Base-by-base conservation (phyloP, 306 rosid species). In the Gastrolobium villosum region DNA sequence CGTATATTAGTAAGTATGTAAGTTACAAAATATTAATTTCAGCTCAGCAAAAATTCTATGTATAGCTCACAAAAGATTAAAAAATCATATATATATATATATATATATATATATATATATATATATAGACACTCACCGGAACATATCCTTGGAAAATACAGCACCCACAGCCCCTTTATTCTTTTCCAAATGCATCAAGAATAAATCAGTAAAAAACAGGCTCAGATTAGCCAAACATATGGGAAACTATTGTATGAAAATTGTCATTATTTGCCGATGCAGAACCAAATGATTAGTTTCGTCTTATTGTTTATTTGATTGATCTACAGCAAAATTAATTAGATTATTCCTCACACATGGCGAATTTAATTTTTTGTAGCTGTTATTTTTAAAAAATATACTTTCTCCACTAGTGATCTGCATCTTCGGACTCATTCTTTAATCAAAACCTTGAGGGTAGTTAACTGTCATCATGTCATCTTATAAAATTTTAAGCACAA, bases 361-460 rank as follows among this genome's bases (percentile, higher is more conserved):
- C 9, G 61, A n/a, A n/a, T n/a, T n/a, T n/a, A n/a, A n/a, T n/a
- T n/a, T n/a, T n/a, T n/a, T n/a, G n/a, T n/a, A n/a, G n/a, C n/a
- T n/a, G n/a, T n/a, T n/a, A n/a, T n/a, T n/a, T n/a, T n/a, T n/a
- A n/a, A n/a, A n/a, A n/a, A n/a, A n/a, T n/a, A n/a, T n/a, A n/a
- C n/a, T n/a, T n/a, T n/a, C n/a, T n/a, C 65, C 76, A 84, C 73
- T 41, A 83, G 70, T 63, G 10, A 73, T 73, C 67, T 63, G 20
- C 5, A 71, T 62, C 75, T 37, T 30, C 65, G 81, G 74, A 72
- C 80, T 65, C 76, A 45, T 84, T 88, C 20, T 63, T 76, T 72
- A 60, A 31, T 79, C 78, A 62, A 76, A 65, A 68, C 10, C 30
- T 32, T 5, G 8, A 61, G 48, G 4, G 55, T 41, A 82, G 78